phyloP scores from a whole-genome alignment of 2,329 filamentous ascomycete genomes.

The Colletotrichum noveboracense region DNA sequence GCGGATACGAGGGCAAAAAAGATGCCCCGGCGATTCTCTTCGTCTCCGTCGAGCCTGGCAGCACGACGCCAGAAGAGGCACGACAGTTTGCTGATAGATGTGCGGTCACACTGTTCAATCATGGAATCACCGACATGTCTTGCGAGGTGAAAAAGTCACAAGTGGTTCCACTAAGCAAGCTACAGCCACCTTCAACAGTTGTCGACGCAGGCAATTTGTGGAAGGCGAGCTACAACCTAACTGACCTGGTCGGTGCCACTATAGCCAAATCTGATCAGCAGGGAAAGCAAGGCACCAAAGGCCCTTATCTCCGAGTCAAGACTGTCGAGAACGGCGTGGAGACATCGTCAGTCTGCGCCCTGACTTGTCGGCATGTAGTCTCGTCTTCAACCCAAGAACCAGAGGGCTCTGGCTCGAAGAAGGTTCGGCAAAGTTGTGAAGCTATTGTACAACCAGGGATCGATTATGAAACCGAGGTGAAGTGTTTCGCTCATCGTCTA shows the following conservation, averaged over 20 bases:
- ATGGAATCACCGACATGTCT: background rate
- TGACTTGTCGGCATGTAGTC: background rate
- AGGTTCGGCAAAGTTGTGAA: background rate
- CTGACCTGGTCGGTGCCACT: background rate
- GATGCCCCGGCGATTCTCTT: background rate
- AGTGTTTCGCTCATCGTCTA: no score
- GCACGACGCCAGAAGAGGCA: background rate
- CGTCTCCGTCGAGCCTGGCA: background rate
- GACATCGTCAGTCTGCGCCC: background rate
- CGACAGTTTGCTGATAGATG: background rate
- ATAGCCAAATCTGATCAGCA: background rate
- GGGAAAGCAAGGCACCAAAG: background rate
- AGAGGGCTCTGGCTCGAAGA: background rate
- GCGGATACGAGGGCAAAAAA: background rate
- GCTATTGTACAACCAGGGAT: background rate
- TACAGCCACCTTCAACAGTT: background rate
- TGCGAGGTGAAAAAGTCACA: background rate
- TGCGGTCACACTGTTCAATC: accelerated
- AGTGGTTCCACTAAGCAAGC: background rate
- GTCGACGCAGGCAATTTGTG: accelerated
- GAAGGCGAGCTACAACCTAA: background rate
- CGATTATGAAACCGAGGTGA: background rate
- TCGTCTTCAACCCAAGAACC: background rate
- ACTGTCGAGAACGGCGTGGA: background rate
- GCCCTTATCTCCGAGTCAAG: background rate